Evolutionary conservation across 2,329 filamentous ascomycete genomes (phyloP).

Genomic region (Colletotrichum falcatum): DNA sequence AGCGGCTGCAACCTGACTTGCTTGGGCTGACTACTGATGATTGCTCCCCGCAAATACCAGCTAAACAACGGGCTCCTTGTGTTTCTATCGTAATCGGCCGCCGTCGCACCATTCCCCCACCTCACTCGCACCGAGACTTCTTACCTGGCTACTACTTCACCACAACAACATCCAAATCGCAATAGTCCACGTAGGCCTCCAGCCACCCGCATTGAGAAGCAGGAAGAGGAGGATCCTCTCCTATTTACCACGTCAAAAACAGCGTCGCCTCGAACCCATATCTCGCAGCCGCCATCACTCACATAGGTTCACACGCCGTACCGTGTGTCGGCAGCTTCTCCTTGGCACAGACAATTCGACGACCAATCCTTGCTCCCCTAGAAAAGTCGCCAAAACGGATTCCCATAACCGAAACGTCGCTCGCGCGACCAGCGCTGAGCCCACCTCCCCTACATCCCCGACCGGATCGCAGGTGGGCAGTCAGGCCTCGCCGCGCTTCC

Average conservation of each 20-base stretch:
- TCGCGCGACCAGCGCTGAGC: slow-evolving; percentile 49
- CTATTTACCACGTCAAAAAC: not conserved
- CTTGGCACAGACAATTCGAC: not conserved
- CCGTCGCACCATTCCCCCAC: slow-evolving; percentile 28
- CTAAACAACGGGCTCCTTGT: slow-evolving; percentile 17
- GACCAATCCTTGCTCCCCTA: not conserved
- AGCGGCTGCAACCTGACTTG: slow-evolving; percentile 6
- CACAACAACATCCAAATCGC: not conserved
- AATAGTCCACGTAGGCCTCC: not conserved
- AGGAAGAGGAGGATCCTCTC: not conserved
- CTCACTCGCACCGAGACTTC: slow-evolving; percentile 14
- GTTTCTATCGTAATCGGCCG: slow-evolving; percentile 36
- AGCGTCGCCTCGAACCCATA: not conserved
- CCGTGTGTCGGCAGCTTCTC: not conserved
- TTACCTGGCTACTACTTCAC: not conserved
- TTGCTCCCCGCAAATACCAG: slow-evolving; percentile 34
- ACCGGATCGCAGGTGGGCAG: slow-evolving; percentile 41
- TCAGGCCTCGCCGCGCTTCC: slow-evolving; percentile 52
- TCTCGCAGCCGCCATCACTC: not conserved
- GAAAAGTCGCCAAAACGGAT: slow-evolving; percentile 56
- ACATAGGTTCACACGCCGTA: not conserved
- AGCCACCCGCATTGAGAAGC: not conserved
- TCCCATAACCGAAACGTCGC: slow-evolving; percentile 54
- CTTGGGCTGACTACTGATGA: slow-evolving; percentile 13
- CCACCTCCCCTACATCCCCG: slow-evolving; percentile 42